Evolutionary conservation across 2,329 filamentous ascomycete genomes (phyloP).

Genomic region (Fusarium secorum): DNA sequence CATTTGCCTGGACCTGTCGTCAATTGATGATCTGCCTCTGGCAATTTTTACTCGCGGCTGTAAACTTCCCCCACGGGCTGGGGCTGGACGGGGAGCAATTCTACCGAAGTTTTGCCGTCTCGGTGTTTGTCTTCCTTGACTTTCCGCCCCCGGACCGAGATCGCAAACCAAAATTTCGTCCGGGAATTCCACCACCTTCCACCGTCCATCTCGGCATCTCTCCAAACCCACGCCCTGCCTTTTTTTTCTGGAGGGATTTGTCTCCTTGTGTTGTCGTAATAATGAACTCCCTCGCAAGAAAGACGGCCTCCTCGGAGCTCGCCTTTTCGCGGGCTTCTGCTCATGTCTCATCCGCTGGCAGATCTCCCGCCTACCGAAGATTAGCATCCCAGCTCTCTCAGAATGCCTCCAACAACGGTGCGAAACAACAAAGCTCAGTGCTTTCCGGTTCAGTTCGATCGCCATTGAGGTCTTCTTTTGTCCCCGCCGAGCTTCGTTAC

Average conservation of each 20-base stretch:
- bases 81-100: slow-evolving; percentile 3
- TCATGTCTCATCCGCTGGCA: slow-evolving; percentile 51
- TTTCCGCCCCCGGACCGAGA: slow-evolving; percentile 47
- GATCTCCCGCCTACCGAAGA: slow-evolving; percentile 58
- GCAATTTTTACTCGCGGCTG: slow-evolving; percentile 40
- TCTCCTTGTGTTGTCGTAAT: slow-evolving; percentile 41
- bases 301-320: slow-evolving; percentile 52
- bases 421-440: slow-evolving; percentile 40
- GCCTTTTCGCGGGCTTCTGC: slow-evolving; percentile 53
- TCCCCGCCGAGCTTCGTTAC: slow-evolving; percentile 46
- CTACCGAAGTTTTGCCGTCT: slow-evolving; percentile 48
- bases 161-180: slow-evolving; percentile 52
- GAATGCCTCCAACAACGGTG: slow-evolving; percentile 39
- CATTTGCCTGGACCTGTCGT: slow-evolving; percentile 42
- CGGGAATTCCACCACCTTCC: slow-evolving; percentile 43
- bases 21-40: slow-evolving; percentile 24
- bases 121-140: slow-evolving; percentile 44
- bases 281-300: slow-evolving; percentile 59
- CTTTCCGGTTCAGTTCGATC: slow-evolving; percentile 44
- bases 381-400: slow-evolving; percentile 52
- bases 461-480: slow-evolving; percentile 57
- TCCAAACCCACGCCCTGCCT: slow-evolving; percentile 39
- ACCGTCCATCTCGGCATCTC: slow-evolving; percentile 29
- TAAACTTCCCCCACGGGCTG: slow-evolving; percentile 13
- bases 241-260: slow-evolving; percentile 43